Conservation (phyloP, 2,329 filamentous ascomycete species). For the Aspergillus novoparasiticus region DNA sequence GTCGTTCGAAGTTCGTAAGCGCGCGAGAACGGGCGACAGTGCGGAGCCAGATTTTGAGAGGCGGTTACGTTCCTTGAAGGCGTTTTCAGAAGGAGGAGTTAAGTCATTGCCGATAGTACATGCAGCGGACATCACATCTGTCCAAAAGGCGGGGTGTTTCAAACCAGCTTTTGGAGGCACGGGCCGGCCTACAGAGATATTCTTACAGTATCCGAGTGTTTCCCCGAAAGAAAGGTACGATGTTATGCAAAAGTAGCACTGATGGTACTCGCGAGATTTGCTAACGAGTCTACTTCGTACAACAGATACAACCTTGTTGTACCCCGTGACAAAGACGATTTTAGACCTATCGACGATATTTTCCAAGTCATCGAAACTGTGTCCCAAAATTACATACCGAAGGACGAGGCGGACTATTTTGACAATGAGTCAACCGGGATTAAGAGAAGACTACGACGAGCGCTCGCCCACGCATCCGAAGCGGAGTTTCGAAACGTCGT, state of each 20-base stretch:
- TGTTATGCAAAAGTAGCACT: neutral
- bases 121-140: slow-evolving; percentile 51
- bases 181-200: slow-evolving; percentile 54
- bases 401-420: slow-evolving; percentile 67
- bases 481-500: slow-evolving; percentile 74
- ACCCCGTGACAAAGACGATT: slow-evolving; percentile 78
- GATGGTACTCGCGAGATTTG: neutral
- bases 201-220: slow-evolving; percentile 82
- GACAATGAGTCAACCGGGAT: slow-evolving; percentile 73
- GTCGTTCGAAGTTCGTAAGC: slow-evolving; percentile 47
- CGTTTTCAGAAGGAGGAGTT: slow-evolving; percentile 46
- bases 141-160: slow-evolving; percentile 51
- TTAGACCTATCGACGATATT: slow-evolving; percentile 67
- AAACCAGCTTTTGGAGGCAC: slow-evolving; percentile 53
- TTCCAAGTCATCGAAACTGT: slow-evolving; percentile 69
- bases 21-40: slow-evolving; percentile 42
- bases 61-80: slow-evolving; percentile 46
- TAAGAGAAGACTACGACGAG: slow-evolving; percentile 74
- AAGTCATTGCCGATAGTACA: slow-evolving; percentile 50
- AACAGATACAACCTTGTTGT: slow-evolving; percentile 71
- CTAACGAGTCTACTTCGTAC: slow-evolving; percentile 24
- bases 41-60: slow-evolving; percentile 49
- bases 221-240: slow-evolving; percentile 67
- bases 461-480: slow-evolving; percentile 67
- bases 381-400: slow-evolving; percentile 75